Conservation (phyloP, 495 filamentous ascomycete genomes). For the Xeromyces bisporus region DNA sequence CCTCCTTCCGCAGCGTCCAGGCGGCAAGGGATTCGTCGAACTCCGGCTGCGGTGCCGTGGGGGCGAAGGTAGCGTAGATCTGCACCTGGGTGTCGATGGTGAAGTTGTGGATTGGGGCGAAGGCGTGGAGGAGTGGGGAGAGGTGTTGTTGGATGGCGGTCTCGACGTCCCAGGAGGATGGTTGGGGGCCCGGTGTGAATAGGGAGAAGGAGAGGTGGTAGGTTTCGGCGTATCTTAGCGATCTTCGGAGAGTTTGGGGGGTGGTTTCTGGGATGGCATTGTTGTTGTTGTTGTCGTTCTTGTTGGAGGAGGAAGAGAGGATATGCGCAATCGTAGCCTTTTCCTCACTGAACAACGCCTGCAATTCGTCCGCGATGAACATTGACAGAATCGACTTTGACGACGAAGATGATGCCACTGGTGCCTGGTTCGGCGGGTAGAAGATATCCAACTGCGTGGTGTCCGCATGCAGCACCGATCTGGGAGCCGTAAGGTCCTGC, state of each 20-base stretch:
- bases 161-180: constrained; percentile 86
- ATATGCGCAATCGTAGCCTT: constrained; percentile 76
- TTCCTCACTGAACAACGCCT: constrained; percentile 71
- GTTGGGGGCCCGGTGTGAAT: constrained; percentile 59
- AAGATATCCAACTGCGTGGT: constrained; percentile 59
- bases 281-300: constrained; percentile 6
- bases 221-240: constrained; percentile 80
- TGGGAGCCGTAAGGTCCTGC: constrained; percentile 32
- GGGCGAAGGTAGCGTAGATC: constrained; percentile 64
- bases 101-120: constrained; percentile 79
- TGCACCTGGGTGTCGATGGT: constrained; percentile 95
- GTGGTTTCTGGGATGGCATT: constrained; percentile 30
- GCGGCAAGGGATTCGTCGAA: constrained; percentile 32
- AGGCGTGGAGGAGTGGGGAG: constrained; percentile 57
- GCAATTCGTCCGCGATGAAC: constrained; percentile 65
- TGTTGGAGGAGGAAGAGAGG: constrained; percentile 33
- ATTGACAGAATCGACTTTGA: constrained; percentile 58
- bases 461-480: constrained; percentile 47
- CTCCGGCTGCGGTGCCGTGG: constrained; percentile 46
- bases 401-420: constrained; percentile 48
- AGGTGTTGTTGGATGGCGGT: constrained; percentile 67
- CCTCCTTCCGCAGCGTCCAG: constrained; percentile 67
- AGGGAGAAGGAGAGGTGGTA: constrained; percentile 95
- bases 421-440: constrained; percentile 60
- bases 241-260: constrained; percentile 49